phyloP scores from a whole-genome alignment of 1,284 basidiomycete genomes.

The Rhodotorula sp. region DNA sequence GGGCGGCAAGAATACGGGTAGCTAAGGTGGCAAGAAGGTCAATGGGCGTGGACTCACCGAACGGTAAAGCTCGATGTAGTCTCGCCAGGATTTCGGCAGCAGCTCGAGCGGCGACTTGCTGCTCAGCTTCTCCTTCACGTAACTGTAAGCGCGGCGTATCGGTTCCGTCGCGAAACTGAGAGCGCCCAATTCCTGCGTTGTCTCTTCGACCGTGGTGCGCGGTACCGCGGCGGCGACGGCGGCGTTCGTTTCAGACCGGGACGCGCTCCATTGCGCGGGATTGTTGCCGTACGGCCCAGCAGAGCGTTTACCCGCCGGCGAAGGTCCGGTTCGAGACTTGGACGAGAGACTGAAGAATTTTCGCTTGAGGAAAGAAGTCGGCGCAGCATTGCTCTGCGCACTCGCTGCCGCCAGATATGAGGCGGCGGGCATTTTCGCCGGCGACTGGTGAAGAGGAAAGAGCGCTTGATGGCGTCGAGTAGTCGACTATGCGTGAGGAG shows the following conservation, averaged over 20 bases:
- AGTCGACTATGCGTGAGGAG: background rate
- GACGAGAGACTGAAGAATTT: background rate
- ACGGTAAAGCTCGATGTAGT: slow-evolving; percentile 40
- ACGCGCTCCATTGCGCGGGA: too few species aligned
- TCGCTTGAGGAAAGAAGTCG: background rate
- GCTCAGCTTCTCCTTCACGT: slow-evolving; percentile 31
- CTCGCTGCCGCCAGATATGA: too few species aligned
- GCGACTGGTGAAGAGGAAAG: too few species aligned
- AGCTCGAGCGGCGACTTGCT: slow-evolving; percentile 42
- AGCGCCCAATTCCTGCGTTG: background rate
- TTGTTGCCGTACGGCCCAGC: too few species aligned
- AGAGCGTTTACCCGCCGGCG: too few species aligned
- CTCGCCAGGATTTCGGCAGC: slow-evolving; percentile 43
- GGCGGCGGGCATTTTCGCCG: too few species aligned
- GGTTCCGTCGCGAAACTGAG: slow-evolving; percentile 12
- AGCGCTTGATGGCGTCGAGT: too few species aligned
- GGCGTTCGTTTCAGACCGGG: background rate
- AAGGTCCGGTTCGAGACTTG: background rate
- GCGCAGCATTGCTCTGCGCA: background rate
- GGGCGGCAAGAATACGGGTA: too few species aligned
- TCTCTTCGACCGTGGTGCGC: background rate
- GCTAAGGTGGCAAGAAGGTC: too few species aligned
- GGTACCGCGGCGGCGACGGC: background rate
- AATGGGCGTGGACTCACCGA: slow-evolving; percentile 25
- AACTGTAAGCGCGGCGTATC: slow-evolving; percentile 6